These are phyloP conservation scores for Ceratocystis albifundus DNA, from an alignment of 2,329 filamentous ascomycete genomes.

Conservation along the genomic window DNA sequence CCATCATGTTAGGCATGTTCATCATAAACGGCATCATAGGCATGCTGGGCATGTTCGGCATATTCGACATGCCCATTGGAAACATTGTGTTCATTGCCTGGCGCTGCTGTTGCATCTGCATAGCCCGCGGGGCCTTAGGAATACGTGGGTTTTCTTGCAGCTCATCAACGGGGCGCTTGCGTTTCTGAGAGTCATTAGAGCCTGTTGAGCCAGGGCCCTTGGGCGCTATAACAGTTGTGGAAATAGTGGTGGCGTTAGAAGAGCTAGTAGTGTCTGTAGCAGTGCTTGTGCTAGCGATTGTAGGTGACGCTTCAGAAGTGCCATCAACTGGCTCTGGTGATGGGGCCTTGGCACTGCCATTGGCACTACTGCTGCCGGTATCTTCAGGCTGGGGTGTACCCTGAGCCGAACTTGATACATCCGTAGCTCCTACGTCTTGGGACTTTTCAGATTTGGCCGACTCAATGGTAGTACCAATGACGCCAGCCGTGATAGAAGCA, in stretches of 20 bases:
- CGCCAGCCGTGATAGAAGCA: constrained; percentile 15
- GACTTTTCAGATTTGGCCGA: constrained; percentile 15
- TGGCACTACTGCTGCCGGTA: constrained; percentile 15
- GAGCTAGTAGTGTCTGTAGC: constrained; percentile 8
- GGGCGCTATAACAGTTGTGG: not conserved
- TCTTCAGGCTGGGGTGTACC: constrained; percentile 30
- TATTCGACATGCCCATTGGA: constrained; percentile 30
- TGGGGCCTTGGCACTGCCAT: constrained; percentile 11
- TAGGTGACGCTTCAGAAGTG: constrained; percentile 1
- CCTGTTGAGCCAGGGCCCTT: not conserved
- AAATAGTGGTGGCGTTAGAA: not conserved
- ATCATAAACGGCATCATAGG: constrained; percentile 34
- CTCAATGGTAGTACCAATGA: constrained; percentile 13
- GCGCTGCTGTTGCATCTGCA: constrained; percentile 45
- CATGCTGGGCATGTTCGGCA: constrained; percentile 30
- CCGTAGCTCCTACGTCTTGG: constrained; percentile 22
- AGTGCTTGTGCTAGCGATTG: not conserved
- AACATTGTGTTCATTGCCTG: constrained; percentile 36
- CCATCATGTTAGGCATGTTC: constrained; percentile 29
- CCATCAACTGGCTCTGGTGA: constrained; percentile 14
- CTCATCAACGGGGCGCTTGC: constrained; percentile 71
- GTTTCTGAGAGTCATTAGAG: constrained; percentile 40
- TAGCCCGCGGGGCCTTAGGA: constrained; percentile 53
- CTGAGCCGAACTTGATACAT: constrained; percentile 18
- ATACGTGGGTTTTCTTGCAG: constrained; percentile 51